These are phyloP conservation scores for Botrytis hyacinthi DNA, from an alignment of 2,329 filamentous ascomycete species.

Conservation along the genomic window DNA sequence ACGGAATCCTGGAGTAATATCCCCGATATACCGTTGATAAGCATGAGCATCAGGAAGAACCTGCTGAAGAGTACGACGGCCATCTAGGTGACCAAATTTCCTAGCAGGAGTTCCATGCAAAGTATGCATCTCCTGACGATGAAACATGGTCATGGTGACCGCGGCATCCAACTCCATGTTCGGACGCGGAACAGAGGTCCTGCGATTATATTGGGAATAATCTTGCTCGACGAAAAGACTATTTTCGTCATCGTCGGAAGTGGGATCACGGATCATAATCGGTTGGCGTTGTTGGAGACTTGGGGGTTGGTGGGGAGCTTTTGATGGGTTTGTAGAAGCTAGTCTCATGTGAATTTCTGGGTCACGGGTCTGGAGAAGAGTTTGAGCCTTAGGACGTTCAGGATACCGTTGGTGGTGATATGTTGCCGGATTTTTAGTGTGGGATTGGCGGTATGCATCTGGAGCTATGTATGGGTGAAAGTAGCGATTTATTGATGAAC, in stretches of 20 bases:
- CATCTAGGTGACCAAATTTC: accelerated
- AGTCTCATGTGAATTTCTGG: not conserved
- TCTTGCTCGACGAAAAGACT: not conserved
- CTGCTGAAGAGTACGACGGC: not conserved
- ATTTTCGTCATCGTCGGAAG: not conserved
- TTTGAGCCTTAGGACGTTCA: not conserved
- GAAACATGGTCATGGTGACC: constrained; percentile 1
- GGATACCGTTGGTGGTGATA: not conserved
- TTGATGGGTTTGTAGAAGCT: not conserved
- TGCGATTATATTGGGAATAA: too few relatives aligned
- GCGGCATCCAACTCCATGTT: not conserved
- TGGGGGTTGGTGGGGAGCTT: not conserved
- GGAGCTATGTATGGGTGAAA: not conserved
- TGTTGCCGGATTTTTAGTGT: not conserved
- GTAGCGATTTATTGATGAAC: not conserved
- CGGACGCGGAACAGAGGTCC: not conserved
- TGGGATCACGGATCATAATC: not conserved
- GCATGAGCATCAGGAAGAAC: not conserved
- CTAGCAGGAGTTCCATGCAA: not conserved
- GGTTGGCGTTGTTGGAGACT: not conserved
- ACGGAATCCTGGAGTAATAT: not conserved
- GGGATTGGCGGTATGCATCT: not conserved
- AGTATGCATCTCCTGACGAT: not conserved
- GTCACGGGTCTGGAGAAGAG: too few relatives aligned
- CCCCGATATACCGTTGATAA: not conserved